Conservation (phyloP, 2,329 filamentous ascomycete genomes). For the Cladophialophora chaetospira region DNA sequence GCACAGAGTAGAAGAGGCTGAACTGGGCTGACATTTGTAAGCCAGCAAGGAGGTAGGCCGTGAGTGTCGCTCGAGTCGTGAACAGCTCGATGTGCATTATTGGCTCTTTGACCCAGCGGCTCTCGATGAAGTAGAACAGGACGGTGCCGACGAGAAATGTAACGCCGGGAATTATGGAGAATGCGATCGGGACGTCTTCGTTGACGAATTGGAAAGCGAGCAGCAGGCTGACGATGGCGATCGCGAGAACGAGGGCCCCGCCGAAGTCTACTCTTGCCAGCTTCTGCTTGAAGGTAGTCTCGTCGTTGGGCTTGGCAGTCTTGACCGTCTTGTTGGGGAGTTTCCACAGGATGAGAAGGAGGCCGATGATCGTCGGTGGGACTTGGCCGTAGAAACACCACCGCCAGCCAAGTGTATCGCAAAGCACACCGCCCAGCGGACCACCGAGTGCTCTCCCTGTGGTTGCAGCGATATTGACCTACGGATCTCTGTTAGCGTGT, state of each 20-base stretch:
- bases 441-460: constrained; percentile 55
- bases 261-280: constrained; percentile 61
- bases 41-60: constrained; percentile 55
- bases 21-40: constrained; percentile 62
- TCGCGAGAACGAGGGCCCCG: constrained; percentile 53
- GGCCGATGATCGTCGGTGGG: constrained; percentile 56
- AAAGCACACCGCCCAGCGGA: constrained; percentile 61
- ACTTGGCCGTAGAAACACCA: constrained; percentile 63
- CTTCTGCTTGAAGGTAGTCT: constrained; percentile 25
- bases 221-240: constrained; percentile 48
- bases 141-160: constrained; percentile 8
- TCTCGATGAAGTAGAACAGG: constrained; percentile 39
- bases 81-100: constrained; percentile 43
- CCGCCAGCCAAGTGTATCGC: constrained; percentile 66
- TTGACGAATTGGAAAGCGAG: constrained; percentile 52
- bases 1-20: constrained; percentile 50
- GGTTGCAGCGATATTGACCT: constrained; percentile 55
- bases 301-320: background rate
- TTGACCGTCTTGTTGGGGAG: constrained; percentile 39
- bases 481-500: no score
- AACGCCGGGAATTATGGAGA: background rate
- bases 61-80: constrained; percentile 53
- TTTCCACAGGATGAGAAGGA: constrained; percentile 47
- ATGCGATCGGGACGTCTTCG: background rate
- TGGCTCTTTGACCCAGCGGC: constrained; percentile 38